Evolutionary conservation across 1,139 yeast species (phyloP).

Genomic region (Lodderomyces pseudojiufengensis): DNA sequence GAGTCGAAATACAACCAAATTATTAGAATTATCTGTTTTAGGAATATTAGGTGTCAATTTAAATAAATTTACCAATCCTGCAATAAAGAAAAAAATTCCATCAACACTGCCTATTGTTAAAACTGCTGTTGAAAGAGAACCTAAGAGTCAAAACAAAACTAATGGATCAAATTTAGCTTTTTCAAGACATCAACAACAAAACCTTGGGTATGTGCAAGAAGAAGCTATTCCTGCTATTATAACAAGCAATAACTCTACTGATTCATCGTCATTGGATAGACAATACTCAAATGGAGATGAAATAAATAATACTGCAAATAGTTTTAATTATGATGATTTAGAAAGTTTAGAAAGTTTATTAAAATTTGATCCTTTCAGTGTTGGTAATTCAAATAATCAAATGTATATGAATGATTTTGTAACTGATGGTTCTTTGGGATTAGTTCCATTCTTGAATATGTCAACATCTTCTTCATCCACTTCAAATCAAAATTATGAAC

Average conservation of each 20-base stretch:
- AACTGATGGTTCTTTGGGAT: conserved; percentile 66
- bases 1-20: conserved; percentile 51
- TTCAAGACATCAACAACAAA: not conserved
- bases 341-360: conserved; percentile 28
- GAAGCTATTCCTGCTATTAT: not conserved
- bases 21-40: conserved; percentile 56
- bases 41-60: conserved; percentile 42
- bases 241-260: conserved; percentile 7
- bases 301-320: not conserved
- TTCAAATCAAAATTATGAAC: no score
- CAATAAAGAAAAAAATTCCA: conserved; percentile 17
- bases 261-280: conserved; percentile 2
- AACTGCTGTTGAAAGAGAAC: conserved; percentile 24
- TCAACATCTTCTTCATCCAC: no score
- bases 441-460: conserved; percentile 52
- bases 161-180: not conserved
- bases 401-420: conserved; percentile 52
- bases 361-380: conserved; percentile 42
- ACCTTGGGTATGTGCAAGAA: not conserved
- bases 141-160: conserved; percentile 4
- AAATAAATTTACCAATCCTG: conserved; percentile 14
- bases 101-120: conserved; percentile 22
- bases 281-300: not conserved
- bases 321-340: conserved; percentile 13
- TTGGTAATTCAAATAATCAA: conserved; percentile 34